Conservation (phyloP, 108 stramenopile genomes). For the Thalassiosira profunda region DNA sequence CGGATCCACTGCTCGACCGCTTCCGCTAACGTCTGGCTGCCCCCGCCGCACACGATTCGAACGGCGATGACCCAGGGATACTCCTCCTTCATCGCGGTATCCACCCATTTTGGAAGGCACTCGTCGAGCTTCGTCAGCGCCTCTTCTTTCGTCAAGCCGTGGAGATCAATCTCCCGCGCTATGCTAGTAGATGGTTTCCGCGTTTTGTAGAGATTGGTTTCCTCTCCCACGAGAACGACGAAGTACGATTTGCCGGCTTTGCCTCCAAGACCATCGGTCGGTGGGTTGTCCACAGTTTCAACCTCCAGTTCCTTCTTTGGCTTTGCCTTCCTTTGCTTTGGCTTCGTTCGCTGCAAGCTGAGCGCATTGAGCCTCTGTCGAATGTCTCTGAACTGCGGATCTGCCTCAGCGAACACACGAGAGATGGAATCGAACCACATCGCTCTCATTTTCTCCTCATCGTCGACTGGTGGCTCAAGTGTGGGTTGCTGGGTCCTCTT, state of each 20-base stretch:
- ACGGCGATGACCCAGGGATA: conserved; percentile 21
- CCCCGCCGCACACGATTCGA: conserved; percentile 20
- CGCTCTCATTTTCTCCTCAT: not conserved
- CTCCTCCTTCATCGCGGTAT: conserved; percentile 16
- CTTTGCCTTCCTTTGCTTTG: no score
- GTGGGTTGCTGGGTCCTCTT: not conserved
- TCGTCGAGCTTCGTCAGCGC: conserved; percentile 5
- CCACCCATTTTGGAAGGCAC: not conserved
- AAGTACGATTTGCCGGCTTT: conserved; percentile 20
- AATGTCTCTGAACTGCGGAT: conserved; percentile 5
- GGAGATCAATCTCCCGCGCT: conserved; percentile 9
- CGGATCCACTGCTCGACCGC: conserved; percentile 19
- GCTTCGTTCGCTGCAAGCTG: not conserved
- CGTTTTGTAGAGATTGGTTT: conserved; percentile 17
- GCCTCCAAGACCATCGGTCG: conserved; percentile 1
- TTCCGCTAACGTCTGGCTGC: conserved; percentile 21
- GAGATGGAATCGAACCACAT: conserved; percentile 4
- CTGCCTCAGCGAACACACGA: conserved; percentile 12
- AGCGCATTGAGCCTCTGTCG: conserved; percentile 10
- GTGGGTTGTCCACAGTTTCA: not conserved
- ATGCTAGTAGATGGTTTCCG: no score
- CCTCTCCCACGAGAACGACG: conserved; percentile 3
- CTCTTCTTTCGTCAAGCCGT: conserved; percentile 14
- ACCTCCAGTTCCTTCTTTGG: no score
- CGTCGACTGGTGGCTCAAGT: no score